Evolutionary conservation across 768 basidiomycete genomes (phyloP), one percentile per base, ranked within the genome.

Genomic region (Pleurotus tuber-regium): DNA sequence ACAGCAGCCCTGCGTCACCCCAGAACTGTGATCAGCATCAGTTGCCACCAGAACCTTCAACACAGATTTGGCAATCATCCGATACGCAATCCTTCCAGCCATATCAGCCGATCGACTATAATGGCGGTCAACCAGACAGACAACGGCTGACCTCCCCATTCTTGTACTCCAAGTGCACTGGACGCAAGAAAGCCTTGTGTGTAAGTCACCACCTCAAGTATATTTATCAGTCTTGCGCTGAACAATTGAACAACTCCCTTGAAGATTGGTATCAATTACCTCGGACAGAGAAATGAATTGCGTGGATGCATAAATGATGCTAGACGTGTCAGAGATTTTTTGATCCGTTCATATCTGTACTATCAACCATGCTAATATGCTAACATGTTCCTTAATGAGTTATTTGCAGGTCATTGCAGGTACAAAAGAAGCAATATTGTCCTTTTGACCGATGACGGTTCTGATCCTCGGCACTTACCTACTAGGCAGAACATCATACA

Each of bases 281-380:
- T 75, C 18, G 86, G 89, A 0, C 82, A 84, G 58, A 64, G 66
- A 3, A 77, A 77, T 12, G 78, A 84, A 58, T 72, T 98, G 5
- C 66, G 71, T 0, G 96, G 96, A 7, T 98, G 96, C 63, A 87
- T 96, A 63, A 96, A 98, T 63, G 96, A 99, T 61, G 95, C 86
- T 0, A 67, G 73, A 43, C 94, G 93, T 63, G 80, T 98, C 47
- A 76, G 79, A 59, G 66, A 71, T 16, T 98, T 98, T 72, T 68
- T 95, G 41, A 76, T 73, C 54, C 60, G 89, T 89, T 58, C 54
- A 84, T 66, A 12, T 10, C 9, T 18, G 18, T 26, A 11, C 16
- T 16, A n/a, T 48, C 8, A 9, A 26, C 24, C 4, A 8, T 19
- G 7, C 21, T 18, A 23, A 9, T 23, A 16, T 18, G 30, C 10